A percentile compares a stretch with the other conserved stretches of the same genome.
Conservation (phyloP, 2,329 filamentous ascomycete species). For the Cercospora berteroae region DNA sequence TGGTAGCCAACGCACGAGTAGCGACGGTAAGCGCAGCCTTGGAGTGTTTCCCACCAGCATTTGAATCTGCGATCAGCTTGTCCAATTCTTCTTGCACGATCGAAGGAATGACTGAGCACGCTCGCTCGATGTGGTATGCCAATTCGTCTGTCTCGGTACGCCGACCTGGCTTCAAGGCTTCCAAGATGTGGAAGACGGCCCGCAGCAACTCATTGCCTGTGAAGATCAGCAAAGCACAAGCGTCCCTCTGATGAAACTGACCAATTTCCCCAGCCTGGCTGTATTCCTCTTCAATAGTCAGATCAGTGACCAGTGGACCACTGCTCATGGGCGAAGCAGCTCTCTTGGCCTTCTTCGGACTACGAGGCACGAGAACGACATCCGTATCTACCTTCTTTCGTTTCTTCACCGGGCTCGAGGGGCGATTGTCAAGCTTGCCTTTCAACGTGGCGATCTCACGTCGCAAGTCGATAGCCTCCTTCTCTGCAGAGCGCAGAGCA, state of each 20-base stretch:
- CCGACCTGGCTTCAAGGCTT: slow-evolving; percentile 25
- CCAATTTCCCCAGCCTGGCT: slow-evolving; percentile 27
- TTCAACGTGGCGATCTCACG: slow-evolving; percentile 29
- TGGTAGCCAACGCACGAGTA: slow-evolving; percentile 24
- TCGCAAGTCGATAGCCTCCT: slow-evolving; percentile 25
- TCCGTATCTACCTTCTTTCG: slow-evolving; percentile 33
- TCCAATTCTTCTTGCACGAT: slow-evolving; percentile 25
- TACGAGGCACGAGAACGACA: slow-evolving; percentile 26
- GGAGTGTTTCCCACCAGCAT: slow-evolving; percentile 14
- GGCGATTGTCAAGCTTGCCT: slow-evolving; percentile 21
- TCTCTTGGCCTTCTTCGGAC: slow-evolving; percentile 28
- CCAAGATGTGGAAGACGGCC: slow-evolving; percentile 32
- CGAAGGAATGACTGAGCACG: slow-evolving; percentile 25
- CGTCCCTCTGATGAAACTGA: slow-evolving; percentile 10
- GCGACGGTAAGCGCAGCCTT: slow-evolving; percentile 25
- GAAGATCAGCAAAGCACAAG: slow-evolving; percentile 6
- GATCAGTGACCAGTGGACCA: not conserved
- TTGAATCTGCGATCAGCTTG: slow-evolving; percentile 1
- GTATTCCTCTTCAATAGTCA: slow-evolving; percentile 18
- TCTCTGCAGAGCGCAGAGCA: slow-evolving; percentile 21
- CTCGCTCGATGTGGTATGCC: slow-evolving; percentile 31
- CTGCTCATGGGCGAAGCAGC: slow-evolving; percentile 17
- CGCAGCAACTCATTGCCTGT: slow-evolving; percentile 31
- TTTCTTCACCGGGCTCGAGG: slow-evolving; percentile 26
- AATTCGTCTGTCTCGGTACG: slow-evolving; percentile 24